Evolutionary conservation across 2,329 filamentous ascomycete species (phyloP), one percentile per base, ranked within the genome.

Genomic region (Claviceps monticola): DNA sequence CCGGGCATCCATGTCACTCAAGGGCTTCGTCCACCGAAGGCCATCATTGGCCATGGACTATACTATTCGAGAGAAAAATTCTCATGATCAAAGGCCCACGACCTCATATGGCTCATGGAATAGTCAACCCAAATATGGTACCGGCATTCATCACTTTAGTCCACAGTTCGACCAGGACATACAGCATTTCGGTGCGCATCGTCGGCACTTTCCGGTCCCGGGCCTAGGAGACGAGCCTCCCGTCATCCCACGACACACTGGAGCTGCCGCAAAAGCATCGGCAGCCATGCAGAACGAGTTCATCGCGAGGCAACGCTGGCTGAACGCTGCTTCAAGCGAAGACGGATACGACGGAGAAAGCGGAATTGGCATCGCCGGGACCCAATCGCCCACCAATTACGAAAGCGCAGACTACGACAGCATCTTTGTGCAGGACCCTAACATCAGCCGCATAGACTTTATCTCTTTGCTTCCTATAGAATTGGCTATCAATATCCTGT

Each of bases 181-280:
- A n/a, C 58, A 58, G 16, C 54, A 62, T 11, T 34, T 34, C 9
- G 61, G 63, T 2, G 29, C 55, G 9, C 57, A 54, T 55, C 14
- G 58, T 62, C 38, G 59, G 64, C 58, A 62, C 14, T 52, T 66
- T n/a, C 71, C 72, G 0, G 62, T 76, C 4, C 75, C 76, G 2
- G 75, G 74, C 3, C 65, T 71, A 52, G 72, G 72, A 34, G 68
- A 68, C 36, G 76, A 75, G 52, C 80, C 80, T 4, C 80, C 80
- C 0, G 66, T 81, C 53, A 82, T 84, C 29, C 80, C 80, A 3
- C 68, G 68, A 11, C 74, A 80, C 51, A 76, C 73, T 0, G 80
- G 80, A 38, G 76, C 73, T n/a, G 79, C 78, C 1, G 79, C 79
- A 34, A 79, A 81, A 53, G 76, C 80, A 7, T 75, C 79, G 0